Evolutionary conservation across 768 basidiomycete species (phyloP).

Genomic region (Pleurotus cornucopiae): DNA sequence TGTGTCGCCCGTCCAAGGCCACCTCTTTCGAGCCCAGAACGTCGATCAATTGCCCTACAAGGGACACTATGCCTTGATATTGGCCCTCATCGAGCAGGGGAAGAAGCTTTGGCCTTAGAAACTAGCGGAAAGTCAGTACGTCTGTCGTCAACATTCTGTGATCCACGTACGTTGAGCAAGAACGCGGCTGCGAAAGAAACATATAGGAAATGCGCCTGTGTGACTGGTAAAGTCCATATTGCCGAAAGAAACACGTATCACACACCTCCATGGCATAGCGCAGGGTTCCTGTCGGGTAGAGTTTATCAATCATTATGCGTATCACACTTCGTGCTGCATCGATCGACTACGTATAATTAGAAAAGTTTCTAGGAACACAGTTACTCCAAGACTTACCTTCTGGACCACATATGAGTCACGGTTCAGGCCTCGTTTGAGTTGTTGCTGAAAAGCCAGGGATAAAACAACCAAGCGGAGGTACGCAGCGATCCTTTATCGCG

Average conservation of each 20-base stretch:
- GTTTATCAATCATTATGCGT: conserved; percentile 43
- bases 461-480: conserved; percentile 57
- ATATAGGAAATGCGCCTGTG: conserved; percentile 38
- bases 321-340: conserved; percentile 56
- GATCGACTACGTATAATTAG: conserved; percentile 28
- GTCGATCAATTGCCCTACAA: conserved; percentile 39
- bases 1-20: conserved; percentile 51
- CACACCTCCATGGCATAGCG: conserved; percentile 47
- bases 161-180: conserved; percentile 47
- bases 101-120: conserved; percentile 46
- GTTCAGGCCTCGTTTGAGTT: conserved; percentile 32
- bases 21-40: conserved; percentile 46
- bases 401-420: conserved; percentile 38
- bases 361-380: not conserved
- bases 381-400: conserved; percentile 15
- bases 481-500: conserved; percentile 37
- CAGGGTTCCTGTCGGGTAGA: conserved; percentile 51
- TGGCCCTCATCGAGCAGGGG: conserved; percentile 34
- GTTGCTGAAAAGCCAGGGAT: conserved; percentile 49
- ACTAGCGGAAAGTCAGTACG: conserved; percentile 22
- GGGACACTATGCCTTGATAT: conserved; percentile 35
- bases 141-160: not conserved
- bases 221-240: not conserved
- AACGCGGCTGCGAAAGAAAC: conserved; percentile 59
- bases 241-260: not conserved